These are phyloP conservation scores for Aphanomyces cochlioides DNA, from an alignment of 352 stramenopile genomes.

Conservation along the genomic window DNA sequence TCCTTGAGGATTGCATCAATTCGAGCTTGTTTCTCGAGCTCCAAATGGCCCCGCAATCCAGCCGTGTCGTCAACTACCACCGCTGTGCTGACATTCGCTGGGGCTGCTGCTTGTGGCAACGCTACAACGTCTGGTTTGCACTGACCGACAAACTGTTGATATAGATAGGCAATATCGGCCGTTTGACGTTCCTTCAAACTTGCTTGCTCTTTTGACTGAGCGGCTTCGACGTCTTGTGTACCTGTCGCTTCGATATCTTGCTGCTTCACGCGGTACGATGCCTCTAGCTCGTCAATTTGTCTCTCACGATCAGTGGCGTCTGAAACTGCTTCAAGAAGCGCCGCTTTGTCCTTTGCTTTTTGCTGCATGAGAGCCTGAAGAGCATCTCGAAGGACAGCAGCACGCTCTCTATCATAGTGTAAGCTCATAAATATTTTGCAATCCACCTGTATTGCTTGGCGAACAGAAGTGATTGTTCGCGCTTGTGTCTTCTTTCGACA, in stretches of 20 bases:
- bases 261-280: slow-evolving; percentile 43
- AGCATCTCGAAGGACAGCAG: slow-evolving; percentile 33
- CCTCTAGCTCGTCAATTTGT: slow-evolving; percentile 42
- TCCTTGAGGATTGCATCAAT: slow-evolving; percentile 20
- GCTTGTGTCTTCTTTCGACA: slow-evolving; percentile 50
- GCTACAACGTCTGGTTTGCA: slow-evolving; percentile 24
- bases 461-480: slow-evolving; percentile 43
- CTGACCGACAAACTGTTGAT: slow-evolving; percentile 15
- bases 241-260: slow-evolving; percentile 37
- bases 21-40: slow-evolving; percentile 27
- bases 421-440: not conserved
- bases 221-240: slow-evolving; percentile 35
- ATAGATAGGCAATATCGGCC: slow-evolving; percentile 36
- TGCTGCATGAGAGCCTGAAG: slow-evolving; percentile 46
- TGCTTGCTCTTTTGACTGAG: slow-evolving; percentile 35
- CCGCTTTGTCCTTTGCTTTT: slow-evolving; percentile 50
- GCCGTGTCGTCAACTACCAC: slow-evolving; percentile 7
- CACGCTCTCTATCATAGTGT: slow-evolving; percentile 20
- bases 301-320: slow-evolving; percentile 28
- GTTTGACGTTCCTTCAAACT: slow-evolving; percentile 45
- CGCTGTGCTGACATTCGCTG: not conserved
- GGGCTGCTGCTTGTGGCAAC: not conserved
- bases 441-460: slow-evolving; percentile 33
- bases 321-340: slow-evolving; percentile 29
- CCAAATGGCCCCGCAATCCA: slow-evolving; percentile 6